A percentile compares a stretch with the other conserved stretches of the same genome.
Evolutionary conservation across 148 eudicot genomes (phyloP).

Genomic region (Persicaria maculosa): DNA sequence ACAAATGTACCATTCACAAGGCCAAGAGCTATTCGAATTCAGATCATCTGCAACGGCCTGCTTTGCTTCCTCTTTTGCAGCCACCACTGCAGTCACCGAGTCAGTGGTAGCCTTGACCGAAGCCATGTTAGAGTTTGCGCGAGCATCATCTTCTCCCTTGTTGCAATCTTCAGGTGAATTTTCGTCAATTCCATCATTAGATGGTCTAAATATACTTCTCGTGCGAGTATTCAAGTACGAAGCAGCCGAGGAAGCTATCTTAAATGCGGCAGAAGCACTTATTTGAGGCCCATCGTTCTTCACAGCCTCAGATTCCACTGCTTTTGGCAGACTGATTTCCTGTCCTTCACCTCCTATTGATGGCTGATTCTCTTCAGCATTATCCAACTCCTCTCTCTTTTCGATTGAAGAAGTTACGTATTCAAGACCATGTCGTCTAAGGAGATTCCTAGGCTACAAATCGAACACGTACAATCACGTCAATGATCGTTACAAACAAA

Average conservation of each 20-base stretch:
- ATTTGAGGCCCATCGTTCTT: constrained; percentile 29
- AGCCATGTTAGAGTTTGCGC: constrained; percentile 50
- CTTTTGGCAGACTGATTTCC: constrained; percentile 18
- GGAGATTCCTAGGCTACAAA: constrained; percentile 52
- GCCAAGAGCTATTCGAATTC: constrained; percentile 62
- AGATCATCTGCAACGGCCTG: constrained; percentile 97
- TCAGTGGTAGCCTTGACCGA: constrained; percentile 87
- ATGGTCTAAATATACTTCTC: constrained; percentile 47
- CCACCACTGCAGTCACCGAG: constrained; percentile 88
- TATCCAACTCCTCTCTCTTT: constrained; percentile 55
- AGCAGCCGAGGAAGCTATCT: constrained; percentile 87
- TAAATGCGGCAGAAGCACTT: constrained; percentile 65
- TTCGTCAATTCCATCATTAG: constrained; percentile 26
- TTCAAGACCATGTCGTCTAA: constrained; percentile 50
- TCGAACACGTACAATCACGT: neutral
- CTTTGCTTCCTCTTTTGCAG: constrained; percentile 96
- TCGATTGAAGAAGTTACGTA: constrained; percentile 76
- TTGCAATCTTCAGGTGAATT: constrained; percentile 12
- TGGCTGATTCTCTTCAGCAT: constrained; percentile 26
- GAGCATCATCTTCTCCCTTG: constrained; percentile 11
- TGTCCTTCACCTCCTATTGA: constrained; percentile 24
- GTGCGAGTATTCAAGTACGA: constrained; percentile 77
- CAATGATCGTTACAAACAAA: neutral
- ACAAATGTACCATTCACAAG: constrained; percentile 95
- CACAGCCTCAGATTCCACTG: constrained; percentile 19